These are phyloP conservation scores for Tricholoma terreum DNA, from an alignment of 768 basidiomycete species.

Conservation along the genomic window DNA sequence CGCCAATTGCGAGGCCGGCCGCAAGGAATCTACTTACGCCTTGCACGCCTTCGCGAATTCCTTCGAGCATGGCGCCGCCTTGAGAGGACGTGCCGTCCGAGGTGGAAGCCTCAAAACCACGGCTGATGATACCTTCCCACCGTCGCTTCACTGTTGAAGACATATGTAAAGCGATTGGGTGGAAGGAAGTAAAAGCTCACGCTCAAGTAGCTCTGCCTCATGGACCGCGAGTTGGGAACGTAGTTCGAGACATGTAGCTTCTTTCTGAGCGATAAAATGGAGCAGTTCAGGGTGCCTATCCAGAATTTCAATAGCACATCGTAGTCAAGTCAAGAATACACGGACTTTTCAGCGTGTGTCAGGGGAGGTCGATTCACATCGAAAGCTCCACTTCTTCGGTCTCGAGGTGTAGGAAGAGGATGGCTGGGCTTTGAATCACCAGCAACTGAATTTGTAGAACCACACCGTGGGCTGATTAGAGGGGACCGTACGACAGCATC, in stretches of 20 bases:
- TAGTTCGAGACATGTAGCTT: slow-evolving; percentile 78
- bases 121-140: slow-evolving; percentile 78
- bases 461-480: slow-evolving; percentile 9
- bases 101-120: slow-evolving; percentile 44
- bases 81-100: slow-evolving; percentile 13
- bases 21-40: slow-evolving; percentile 55
- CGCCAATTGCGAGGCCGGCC: slow-evolving; percentile 34
- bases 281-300: slow-evolving; percentile 74
- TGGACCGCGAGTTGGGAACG: slow-evolving; percentile 69
- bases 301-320: neutral
- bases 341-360: slow-evolving; percentile 74
- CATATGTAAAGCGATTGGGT: neutral
- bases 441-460: slow-evolving; percentile 20
- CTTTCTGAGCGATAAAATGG: slow-evolving; percentile 85
- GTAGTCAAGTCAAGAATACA: slow-evolving; percentile 12
- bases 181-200: slow-evolving; percentile 32
- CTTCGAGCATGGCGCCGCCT: slow-evolving; percentile 45
- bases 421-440: slow-evolving; percentile 13
- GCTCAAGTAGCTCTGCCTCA: slow-evolving; percentile 67
- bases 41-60: slow-evolving; percentile 64
- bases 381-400: slow-evolving; percentile 28
- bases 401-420: slow-evolving; percentile 15
- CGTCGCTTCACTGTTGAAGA: slow-evolving; percentile 62
- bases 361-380: slow-evolving; percentile 33
- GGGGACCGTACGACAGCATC: slow-evolving; percentile 13